Conservation (phyloP, 768 basidiomycete species). For the Tubosaeta brunneosetosa region DNA sequence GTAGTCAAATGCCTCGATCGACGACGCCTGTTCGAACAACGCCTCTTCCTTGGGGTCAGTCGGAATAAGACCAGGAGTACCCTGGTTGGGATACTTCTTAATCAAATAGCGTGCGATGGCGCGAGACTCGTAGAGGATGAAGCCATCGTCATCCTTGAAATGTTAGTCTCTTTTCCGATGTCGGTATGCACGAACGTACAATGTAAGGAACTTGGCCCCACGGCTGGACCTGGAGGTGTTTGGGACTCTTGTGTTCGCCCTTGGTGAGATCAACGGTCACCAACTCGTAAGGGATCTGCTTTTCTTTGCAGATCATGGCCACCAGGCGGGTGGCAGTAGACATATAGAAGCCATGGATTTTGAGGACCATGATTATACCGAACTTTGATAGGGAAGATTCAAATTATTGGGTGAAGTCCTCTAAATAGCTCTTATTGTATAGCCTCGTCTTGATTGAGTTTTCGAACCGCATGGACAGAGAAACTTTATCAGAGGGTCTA, state of each 20-base stretch:
- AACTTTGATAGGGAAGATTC: background rate
- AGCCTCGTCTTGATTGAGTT: background rate
- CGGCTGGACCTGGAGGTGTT: constrained; percentile 48
- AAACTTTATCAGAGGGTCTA: background rate
- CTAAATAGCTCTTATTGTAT: background rate
- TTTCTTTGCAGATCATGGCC: constrained; percentile 49
- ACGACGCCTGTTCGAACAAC: constrained; percentile 32
- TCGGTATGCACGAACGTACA: constrained; percentile 12
- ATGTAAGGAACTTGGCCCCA: constrained; percentile 51
- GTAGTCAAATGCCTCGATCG: constrained; percentile 51
- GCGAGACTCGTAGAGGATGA: constrained; percentile 58
- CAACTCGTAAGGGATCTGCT: constrained; percentile 52
- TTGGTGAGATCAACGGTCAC: constrained; percentile 39
- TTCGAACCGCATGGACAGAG: no score
- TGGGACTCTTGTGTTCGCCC: constrained; percentile 43
- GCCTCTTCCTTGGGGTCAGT: constrained; percentile 32
- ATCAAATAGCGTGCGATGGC: constrained; percentile 59
- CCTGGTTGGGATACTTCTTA: constrained; percentile 48
- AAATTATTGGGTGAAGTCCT: background rate
- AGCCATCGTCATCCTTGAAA: constrained; percentile 55
- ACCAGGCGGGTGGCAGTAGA: constrained; percentile 53
- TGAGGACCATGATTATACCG: constrained; percentile 32
- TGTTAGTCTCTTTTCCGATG: background rate
- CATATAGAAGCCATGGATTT: constrained; percentile 27
- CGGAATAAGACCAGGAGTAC: constrained; percentile 46